These are phyloP conservation scores for Malus sylvestris DNA, from an alignment of 306 rosid genomes.

Conservation along the genomic window DNA sequence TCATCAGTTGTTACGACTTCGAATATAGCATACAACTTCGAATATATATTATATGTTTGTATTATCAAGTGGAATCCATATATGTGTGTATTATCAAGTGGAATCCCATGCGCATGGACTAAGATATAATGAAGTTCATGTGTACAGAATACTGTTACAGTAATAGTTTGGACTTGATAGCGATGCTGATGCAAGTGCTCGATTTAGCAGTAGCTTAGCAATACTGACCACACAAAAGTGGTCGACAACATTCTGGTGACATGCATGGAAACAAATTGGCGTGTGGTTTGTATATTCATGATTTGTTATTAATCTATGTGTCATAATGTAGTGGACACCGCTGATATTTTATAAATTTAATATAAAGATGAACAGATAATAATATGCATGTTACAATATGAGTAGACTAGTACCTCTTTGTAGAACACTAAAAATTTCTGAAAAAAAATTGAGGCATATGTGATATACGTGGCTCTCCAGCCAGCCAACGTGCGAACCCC, in stretches of 20 bases:
- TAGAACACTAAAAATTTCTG: background rate
- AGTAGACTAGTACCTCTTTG: too few relatives aligned
- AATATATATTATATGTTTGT: background rate
- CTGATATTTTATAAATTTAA: too few relatives aligned
- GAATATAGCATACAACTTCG: background rate
- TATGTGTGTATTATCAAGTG: background rate
- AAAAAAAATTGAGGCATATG: background rate
- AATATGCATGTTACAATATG: too few relatives aligned
- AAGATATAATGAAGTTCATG: background rate
- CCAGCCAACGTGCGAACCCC: background rate
- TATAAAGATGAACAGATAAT: too few relatives aligned
- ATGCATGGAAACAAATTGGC: background rate
- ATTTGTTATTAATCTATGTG: background rate
- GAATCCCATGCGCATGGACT: background rate
- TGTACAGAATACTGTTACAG: background rate
- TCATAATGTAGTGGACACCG: too few relatives aligned
- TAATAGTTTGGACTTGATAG: background rate
- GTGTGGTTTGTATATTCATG: background rate
- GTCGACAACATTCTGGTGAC: background rate
- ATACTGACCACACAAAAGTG: background rate
- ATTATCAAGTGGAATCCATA: too few relatives aligned
- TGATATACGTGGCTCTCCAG: background rate
- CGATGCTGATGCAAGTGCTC: background rate
- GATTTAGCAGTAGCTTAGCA: background rate
- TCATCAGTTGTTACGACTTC: background rate